Percentiles rank a stretch among this genome's conserved stretches.
Conservation (phyloP, 176 grass and related monocot species). For the Carex cristatella region DNA sequence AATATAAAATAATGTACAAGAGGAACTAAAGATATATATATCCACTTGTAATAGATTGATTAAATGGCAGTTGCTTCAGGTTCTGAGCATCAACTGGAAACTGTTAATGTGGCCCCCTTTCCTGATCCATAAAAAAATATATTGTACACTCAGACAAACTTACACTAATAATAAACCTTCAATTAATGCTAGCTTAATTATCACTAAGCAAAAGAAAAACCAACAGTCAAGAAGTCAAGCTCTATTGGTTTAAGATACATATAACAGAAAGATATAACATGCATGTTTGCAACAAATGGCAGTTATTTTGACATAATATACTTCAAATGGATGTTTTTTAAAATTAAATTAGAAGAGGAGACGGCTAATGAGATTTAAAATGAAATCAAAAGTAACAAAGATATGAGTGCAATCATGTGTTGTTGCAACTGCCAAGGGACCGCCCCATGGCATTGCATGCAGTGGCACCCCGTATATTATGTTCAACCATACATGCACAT, state of each 20-base stretch:
- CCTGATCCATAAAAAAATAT: conserved; percentile 6
- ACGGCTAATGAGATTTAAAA: conserved; percentile 22
- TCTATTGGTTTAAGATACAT: not conserved
- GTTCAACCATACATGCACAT: conserved; percentile 22
- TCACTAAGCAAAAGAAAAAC: not conserved
- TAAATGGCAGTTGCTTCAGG: conserved; percentile 3
- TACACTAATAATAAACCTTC: not conserved
- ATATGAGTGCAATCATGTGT: conserved; percentile 30
- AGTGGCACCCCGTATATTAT: not conserved
- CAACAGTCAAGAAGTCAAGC: not conserved
- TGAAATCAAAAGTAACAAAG: conserved; percentile 28
- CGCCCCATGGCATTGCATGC: not conserved
- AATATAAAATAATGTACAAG: not conserved
- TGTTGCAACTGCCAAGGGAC: conserved; percentile 26
- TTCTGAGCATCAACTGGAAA: conserved; percentile 27
- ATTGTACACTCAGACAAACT: not conserved
- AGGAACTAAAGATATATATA: not conserved
- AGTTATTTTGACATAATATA: conserved; percentile 16
- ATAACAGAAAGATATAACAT: not conserved
- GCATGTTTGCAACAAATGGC: not conserved
- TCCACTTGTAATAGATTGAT: not conserved
- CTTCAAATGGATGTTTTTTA: conserved; percentile 14
- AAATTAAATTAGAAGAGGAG: not conserved
- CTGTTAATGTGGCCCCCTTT: conserved; percentile 1
- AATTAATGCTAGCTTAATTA: too few species aligned